Base-by-base conservation (phyloP, 2,329 filamentous ascomycete species). In the Ophiosphaerella herpotricha region DNA sequence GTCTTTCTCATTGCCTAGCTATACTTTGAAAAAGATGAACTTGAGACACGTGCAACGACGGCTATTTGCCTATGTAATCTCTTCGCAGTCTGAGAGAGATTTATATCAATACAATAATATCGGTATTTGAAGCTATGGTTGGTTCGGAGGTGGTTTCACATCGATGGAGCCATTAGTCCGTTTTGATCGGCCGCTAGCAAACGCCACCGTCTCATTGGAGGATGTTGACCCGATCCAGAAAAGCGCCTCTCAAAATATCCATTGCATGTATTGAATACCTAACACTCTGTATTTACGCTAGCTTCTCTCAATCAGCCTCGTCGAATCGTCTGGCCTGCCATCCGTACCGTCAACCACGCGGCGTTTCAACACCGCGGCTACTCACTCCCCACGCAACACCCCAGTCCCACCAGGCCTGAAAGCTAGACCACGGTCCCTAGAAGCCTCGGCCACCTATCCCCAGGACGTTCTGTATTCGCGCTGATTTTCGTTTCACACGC, bases 401-500 rank as follows among this genome's bases (percentile, higher is more conserved):
- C 29, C 32, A 57, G 31, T 48, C 50, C 14, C 37, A 46, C 39
- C 39, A 50, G 45, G 44, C 49, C 43, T 37, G 34, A 23, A 46
- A 23, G 35, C 23, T 34, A 43, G 39, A 37, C 34, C 39, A 39
- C 46, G 44, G 45, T 48, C 44, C 37, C 38, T 43, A 43, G n/a
- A 35, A 48, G 45, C 46, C 41, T 52, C 47, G 48, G 44, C 48
- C 52, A 54, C 50, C 36, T 54, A 29, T 46, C 29, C 29, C 42
- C 43, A 49, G 57, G 51, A 54, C 33, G 16, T 41, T 36, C 14
- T 46, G 32, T 34, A 50, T 39, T 36, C 32, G 38, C 43, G 33
- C 37, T 45, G 47, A 50, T 58, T 43, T 40, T 52, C 57, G 65
- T 64, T 67, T 67, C 61, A 66, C 46, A 49, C 61, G 46, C 56